Base-by-base conservation (phyloP, 1,139 yeast genomes). In the Oligophagozyma castellii region DNA sequence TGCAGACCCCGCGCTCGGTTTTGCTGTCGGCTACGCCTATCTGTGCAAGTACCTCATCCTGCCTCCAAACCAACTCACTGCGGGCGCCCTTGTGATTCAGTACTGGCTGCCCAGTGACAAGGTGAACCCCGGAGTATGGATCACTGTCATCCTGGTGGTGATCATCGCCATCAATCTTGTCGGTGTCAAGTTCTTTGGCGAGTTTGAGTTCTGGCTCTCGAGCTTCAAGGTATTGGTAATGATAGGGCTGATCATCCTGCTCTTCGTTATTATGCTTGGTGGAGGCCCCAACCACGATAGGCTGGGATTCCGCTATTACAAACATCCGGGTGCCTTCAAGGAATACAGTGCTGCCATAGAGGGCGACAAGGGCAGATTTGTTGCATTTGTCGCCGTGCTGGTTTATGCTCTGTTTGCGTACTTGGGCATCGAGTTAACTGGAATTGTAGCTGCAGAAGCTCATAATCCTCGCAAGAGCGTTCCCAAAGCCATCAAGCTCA, bases 361-460 rank as follows among this genome's bases (percentile, higher is more conserved):
- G 4, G 59, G 58, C 4, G 36, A 58, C 10, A 53, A 49, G 35
- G 79, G 76, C 28, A 64, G 64, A 38, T 76, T 77, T 46, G 77
- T 76, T 24, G 56, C 81, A 0, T 76, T 74, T 45, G 68, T 69
- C 36, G 63, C 78, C 7, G 79, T 71, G 11, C 62, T 76, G 42
- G 83, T 75, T 34, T 67, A 72, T 33, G 79, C 84, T n/a, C 74
- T 76, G 7, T 77, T 77, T 47, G 79, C 83, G 16, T 79, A 66
- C 51, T 61, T 71, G 32, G 92, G 92, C 48, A 72, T 83, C n/a
- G 93, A 79, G 55, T 61, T 77, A 43, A 70, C 70, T 26, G 75
- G 73, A 50, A 70, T 78, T 43, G 74, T 83, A 12, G 78, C 78
- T 43, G 81, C 81, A 35, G 93, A 79, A 57, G 74, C 84, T 35